Evolutionary conservation across 805 yeast genomes (phyloP), one percentile per base, ranked within the genome.

Genomic region (Zygoascus ofunaensis): DNA sequence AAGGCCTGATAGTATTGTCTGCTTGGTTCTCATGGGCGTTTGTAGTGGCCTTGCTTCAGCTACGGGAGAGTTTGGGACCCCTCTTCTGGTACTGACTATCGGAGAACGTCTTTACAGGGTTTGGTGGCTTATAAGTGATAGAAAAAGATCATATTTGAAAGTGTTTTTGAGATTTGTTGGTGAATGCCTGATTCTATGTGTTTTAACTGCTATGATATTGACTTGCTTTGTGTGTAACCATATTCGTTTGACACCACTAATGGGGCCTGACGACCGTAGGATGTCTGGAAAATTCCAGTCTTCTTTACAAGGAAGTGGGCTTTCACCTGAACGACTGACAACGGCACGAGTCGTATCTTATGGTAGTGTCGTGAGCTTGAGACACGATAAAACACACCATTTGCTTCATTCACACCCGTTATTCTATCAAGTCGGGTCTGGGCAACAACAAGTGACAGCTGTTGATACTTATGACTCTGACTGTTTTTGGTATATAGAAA

Each of bases 371-470:
- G 69, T 85, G 7, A 75, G 82, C 12, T 47, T 85, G 10, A 76
- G 83, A 52, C 90, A 85, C 58, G 52, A 59, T 7, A 66, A 71
- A 14, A 71, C 79, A 23, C 84, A 82, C 19, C 73, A 73, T 1
- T 85, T 81, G 55, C 62, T 86, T 42, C 87, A 83, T 54, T 81
- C 92, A 0, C 83, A 82, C 56, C 62, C 71, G 33, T 61, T 59
- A 47, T 60, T 60, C 1, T 82, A 80, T 58, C 69, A 70, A 36
- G 56, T 70, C 0, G 85, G 83, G 0, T 68, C 82, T 0, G 56
- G 65, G 0, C 74, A 77, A 51, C 89, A 83, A 57, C 83, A 81
- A 56, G 89, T 85, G 10, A 73, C 89, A 0, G 63, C 80, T 32
- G 73, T 76, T 46, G 73, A 71, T 19, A 69, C 63, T 48, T 70